Conservation (phyloP, 2,329 filamentous ascomycete genomes). For the Dothideomycetidae sp. region DNA sequence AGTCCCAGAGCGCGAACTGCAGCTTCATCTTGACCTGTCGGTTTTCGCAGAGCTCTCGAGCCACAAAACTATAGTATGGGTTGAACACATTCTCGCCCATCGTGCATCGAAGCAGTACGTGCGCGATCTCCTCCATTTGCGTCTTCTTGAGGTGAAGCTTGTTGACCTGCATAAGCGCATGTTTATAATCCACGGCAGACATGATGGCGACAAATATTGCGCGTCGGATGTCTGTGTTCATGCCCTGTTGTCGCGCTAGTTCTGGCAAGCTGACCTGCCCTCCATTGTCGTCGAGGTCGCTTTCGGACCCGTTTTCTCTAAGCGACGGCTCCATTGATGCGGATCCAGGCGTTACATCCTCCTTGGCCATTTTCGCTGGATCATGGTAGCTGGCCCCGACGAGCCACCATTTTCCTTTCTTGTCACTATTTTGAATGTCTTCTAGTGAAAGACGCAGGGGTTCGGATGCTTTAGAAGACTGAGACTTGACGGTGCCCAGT, state of each 20-base stretch:
- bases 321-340: neutral
- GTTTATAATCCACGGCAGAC: constrained; percentile 68
- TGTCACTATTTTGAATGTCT: constrained; percentile 72
- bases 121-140: constrained; percentile 73
- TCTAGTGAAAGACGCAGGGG: constrained; percentile 67
- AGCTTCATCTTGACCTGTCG: constrained; percentile 55
- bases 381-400: constrained; percentile 80
- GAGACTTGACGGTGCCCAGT: constrained; percentile 61
- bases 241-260: constrained; percentile 66
- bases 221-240: constrained; percentile 73
- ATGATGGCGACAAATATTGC: constrained; percentile 91
- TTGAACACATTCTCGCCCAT: constrained; percentile 78
- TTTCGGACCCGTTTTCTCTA: neutral
- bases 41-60: constrained; percentile 60
- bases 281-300: constrained; percentile 12
- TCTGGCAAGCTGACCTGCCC: constrained; percentile 49
- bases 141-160: constrained; percentile 76
- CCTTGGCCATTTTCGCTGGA: constrained; percentile 17
- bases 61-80: constrained; percentile 81
- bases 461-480: constrained; percentile 55
- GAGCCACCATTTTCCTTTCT: constrained; percentile 95
- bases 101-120: constrained; percentile 75
- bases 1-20: constrained; percentile 72
- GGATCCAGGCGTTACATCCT: neutral
- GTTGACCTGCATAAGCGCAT: constrained; percentile 64